Evolutionary conservation across 495 filamentous ascomycete species (phyloP).

Genomic region (Podospora australis): DNA sequence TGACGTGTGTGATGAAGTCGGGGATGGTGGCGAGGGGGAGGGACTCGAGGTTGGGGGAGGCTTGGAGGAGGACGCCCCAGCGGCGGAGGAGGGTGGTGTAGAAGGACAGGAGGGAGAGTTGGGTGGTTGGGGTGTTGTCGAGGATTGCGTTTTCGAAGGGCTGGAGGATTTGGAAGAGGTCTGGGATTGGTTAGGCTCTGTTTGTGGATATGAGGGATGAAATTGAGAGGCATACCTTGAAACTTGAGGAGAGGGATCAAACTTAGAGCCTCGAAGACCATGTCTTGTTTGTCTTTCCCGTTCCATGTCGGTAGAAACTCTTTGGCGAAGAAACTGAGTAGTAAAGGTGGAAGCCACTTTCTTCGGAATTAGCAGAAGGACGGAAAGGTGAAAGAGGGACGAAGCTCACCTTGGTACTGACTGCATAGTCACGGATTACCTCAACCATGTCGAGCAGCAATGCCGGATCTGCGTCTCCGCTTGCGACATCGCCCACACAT

Average conservation of each 20-base stretch:
- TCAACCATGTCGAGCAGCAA: conserved; percentile 51
- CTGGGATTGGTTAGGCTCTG: conserved; percentile 28
- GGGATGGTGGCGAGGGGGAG: conserved; percentile 33
- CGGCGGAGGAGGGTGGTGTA: conserved; percentile 63
- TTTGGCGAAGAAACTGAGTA: conserved; percentile 53
- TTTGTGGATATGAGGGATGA: background rate
- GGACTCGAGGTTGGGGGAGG: conserved; percentile 18
- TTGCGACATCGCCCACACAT: conserved; percentile 53
- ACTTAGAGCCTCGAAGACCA: conserved; percentile 58
- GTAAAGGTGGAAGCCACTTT: conserved; percentile 46
- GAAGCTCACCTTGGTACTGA: conserved; percentile 56
- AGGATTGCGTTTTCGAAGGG: conserved; percentile 56
- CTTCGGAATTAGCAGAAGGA: background rate
- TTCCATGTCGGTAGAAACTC: conserved; percentile 63
- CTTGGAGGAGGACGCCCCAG: conserved; percentile 53
- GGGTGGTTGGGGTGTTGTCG: conserved; percentile 42
- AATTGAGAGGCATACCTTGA: conserved; percentile 34
- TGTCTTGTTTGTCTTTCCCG: conserved; percentile 51
- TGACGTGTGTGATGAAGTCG: conserved; percentile 50
- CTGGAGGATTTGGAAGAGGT: conserved; percentile 45
- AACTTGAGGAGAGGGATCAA: conserved; percentile 57
- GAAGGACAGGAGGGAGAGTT: conserved; percentile 55
- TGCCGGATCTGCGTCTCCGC: conserved; percentile 42
- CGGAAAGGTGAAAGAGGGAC: background rate
- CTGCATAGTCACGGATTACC: conserved; percentile 52